Evolutionary conservation across 306 rosid genomes (phyloP), one percentile per base, ranked within the genome.

Genomic region (Sesbania bispinosa): DNA sequence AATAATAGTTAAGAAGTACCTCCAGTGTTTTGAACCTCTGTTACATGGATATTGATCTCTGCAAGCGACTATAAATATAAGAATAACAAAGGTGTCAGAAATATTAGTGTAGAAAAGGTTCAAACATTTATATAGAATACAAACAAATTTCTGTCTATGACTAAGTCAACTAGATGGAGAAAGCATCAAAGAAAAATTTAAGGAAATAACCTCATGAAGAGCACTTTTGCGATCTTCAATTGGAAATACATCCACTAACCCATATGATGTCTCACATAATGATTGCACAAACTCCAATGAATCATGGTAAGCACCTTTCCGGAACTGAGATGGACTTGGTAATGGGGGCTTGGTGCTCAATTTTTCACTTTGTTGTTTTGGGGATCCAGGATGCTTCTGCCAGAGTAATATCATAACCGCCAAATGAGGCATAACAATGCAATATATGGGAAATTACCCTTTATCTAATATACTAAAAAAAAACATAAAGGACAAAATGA

Each of bases 171-270:
- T 2, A 75, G 59, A 60, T 58, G 42, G 69, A 79, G 47, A 78
- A 73, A 46, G 53, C 43, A 69, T 67, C 39, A 57, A 82, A 48
- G 74, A 43, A 64, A 43, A 24, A 60, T 73, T 30, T n/a, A 43
- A 19, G 65, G 57, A 75, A 81, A 68, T 66, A 65, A 95, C 99
- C 99, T 95, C 99, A 68, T 78, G 76, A 67, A 95, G 97, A 68
- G 97, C 92, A 86, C 86, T 88, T 75, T 92, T 95, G 74, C 99
- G 99, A 85, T 92, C 99, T 83, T 95, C 97, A 86, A 81, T 60
- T 35, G 99, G 97, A 88, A 89, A 95, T 77, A 95, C 85, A 80
- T 95, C 99, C 84, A 95, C 97, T 83, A 95, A 86, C 36, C 97
- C 96, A 81, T 75, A 91, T 66, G 99, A 95, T 19, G 92, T 95